Conservation (phyloP, 106 monocot genomes). For the Agapanthus africanus region DNA sequence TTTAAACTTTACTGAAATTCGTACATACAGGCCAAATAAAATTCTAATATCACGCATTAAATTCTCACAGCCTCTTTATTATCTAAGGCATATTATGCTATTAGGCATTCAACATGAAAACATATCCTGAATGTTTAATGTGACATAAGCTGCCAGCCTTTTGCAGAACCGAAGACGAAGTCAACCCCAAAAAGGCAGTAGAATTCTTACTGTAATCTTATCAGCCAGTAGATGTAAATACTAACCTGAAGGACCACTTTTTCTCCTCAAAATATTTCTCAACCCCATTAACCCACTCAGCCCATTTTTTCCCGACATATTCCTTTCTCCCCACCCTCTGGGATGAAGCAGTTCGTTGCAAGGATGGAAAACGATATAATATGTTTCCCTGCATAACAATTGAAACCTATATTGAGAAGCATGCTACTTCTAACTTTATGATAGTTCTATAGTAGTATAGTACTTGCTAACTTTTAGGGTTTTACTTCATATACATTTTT, state of each 20-base stretch:
- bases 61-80: too few relatives aligned
- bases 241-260: slow-evolving; percentile 81
- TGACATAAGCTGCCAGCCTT: neutral
- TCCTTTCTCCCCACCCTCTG: slow-evolving; percentile 59
- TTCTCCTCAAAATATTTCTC: slow-evolving; percentile 80
- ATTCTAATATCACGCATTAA: too few relatives aligned
- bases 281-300: slow-evolving; percentile 55
- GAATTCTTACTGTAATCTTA: neutral
- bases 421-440: neutral
- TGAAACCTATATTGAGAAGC: too few relatives aligned
- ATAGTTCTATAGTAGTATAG: neutral
- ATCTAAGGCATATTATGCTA: too few relatives aligned
- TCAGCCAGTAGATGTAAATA: neutral
- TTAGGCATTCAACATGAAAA: too few relatives aligned
- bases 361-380: slow-evolving; percentile 88
- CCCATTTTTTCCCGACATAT: slow-evolving; percentile 84
- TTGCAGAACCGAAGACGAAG: neutral
- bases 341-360: slow-evolving; percentile 86
- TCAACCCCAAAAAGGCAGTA: neutral
- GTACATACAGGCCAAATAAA: too few relatives aligned
- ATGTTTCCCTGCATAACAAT: slow-evolving; percentile 77
- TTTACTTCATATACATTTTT: too few relatives aligned
- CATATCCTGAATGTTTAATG: too few relatives aligned
- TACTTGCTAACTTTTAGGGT: too few relatives aligned
- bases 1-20: too few relatives aligned